Conservation (phyloP, 1,139 yeast species). For the Magnusiomyces clavatus region DNA sequence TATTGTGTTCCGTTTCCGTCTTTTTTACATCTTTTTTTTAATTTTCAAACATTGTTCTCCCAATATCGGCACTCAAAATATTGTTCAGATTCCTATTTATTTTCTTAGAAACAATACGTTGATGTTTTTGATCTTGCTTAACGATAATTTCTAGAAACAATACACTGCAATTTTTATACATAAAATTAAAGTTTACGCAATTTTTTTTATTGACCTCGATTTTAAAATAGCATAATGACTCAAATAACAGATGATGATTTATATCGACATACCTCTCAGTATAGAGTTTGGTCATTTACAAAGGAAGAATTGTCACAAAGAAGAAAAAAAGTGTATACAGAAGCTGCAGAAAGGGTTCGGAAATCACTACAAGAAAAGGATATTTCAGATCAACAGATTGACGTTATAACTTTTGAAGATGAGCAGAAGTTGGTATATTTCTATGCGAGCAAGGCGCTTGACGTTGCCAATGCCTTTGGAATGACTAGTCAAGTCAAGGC, state of each 20-base stretch:
- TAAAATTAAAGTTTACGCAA: too few species aligned
- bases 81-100: too few species aligned
- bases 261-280: slow-evolving; percentile 82
- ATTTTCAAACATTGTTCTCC: too few species aligned
- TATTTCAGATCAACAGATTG: slow-evolving; percentile 5
- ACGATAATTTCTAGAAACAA: too few species aligned
- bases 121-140: too few species aligned
- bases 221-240: not conserved
- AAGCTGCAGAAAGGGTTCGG: slow-evolving; percentile 41
- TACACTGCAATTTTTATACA: too few species aligned
- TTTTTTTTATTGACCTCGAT: too few species aligned
- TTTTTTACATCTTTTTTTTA: too few species aligned
- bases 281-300: slow-evolving; percentile 76
- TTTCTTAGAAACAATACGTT: too few species aligned
- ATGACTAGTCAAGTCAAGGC: slow-evolving; percentile 66
- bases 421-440: slow-evolving; percentile 59
- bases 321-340: slow-evolving; percentile 43
- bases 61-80: too few species aligned
- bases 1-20: too few species aligned
- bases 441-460: slow-evolving; percentile 64
- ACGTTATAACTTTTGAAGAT: slow-evolving; percentile 50
- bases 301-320: slow-evolving; percentile 43
- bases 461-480: slow-evolving; percentile 47
- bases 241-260: slow-evolving; percentile 56
- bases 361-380: slow-evolving; percentile 28